Conservation (phyloP, 2,329 filamentous ascomycete species). For the Beauveria medogensis region DNA sequence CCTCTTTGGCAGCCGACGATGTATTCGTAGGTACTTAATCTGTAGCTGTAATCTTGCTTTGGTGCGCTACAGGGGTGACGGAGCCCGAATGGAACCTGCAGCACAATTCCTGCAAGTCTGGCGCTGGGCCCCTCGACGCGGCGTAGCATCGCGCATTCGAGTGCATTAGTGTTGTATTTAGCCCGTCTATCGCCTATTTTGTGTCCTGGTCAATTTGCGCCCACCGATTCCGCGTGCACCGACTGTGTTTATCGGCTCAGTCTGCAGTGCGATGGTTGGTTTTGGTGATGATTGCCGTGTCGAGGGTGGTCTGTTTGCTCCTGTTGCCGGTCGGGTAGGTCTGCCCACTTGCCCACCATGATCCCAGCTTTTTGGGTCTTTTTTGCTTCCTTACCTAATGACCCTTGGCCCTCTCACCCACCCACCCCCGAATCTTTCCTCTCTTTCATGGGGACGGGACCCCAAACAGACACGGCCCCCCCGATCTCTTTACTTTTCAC, state of each 20-base stretch:
- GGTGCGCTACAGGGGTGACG: neutral
- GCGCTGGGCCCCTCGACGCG: neutral
- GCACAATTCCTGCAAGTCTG: neutral
- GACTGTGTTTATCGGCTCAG: neutral
- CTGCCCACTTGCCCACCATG: neutral
- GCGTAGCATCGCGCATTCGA: neutral
- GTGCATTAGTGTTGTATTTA: neutral
- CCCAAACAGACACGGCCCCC: slow-evolving; percentile 7
- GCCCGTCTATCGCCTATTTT: slow-evolving; percentile 4
- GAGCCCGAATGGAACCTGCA: neutral
- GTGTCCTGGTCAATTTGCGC: neutral
- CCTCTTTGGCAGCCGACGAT: too few species aligned
- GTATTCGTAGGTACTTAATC: too few species aligned
- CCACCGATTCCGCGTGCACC: too few species aligned
- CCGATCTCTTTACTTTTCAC: slow-evolving; percentile 3
- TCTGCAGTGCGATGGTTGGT: too few species aligned
- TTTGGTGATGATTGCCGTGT: too few species aligned
- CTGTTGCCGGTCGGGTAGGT: too few species aligned
- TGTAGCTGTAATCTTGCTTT: neutral
- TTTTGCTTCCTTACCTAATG: slow-evolving; percentile 1
- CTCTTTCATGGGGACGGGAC: slow-evolving; percentile 6
- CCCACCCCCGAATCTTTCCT: slow-evolving; percentile 7
- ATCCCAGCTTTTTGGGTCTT: neutral
- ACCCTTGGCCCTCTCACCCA: neutral
- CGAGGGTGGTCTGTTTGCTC: too few species aligned